These are phyloP conservation scores for Malania oleifera DNA, from an alignment of 164 flowering plant genomes.

Conservation along the genomic window DNA sequence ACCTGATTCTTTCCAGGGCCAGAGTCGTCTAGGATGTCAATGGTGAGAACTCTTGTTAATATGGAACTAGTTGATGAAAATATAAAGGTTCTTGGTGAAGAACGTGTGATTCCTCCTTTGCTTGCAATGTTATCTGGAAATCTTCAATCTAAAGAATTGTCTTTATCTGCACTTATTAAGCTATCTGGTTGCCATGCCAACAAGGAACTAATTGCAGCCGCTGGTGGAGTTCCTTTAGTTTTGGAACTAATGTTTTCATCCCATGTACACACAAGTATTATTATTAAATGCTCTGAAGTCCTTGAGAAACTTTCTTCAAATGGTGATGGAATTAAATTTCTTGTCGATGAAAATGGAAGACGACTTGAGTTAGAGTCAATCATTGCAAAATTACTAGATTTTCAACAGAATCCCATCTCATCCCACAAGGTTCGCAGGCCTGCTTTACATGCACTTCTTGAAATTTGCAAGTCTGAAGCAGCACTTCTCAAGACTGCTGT, in stretches of 20 bases:
- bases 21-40: slow-evolving; percentile 36
- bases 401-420: slow-evolving; percentile 33
- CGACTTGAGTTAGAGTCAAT: slow-evolving; percentile 43
- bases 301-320: slow-evolving; percentile 48
- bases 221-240: slow-evolving; percentile 52
- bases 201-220: slow-evolving; percentile 42
- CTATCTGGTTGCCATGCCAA: slow-evolving; percentile 39
- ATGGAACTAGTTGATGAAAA: slow-evolving; percentile 47
- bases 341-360: slow-evolving; percentile 43
- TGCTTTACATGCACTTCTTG: slow-evolving; percentile 43
- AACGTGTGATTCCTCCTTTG: slow-evolving; percentile 53
- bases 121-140: slow-evolving; percentile 50
- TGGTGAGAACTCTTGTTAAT: slow-evolving; percentile 33
- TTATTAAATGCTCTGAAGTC: slow-evolving; percentile 43
- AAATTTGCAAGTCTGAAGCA: slow-evolving; percentile 44
- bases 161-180: slow-evolving; percentile 47
- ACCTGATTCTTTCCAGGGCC: slow-evolving; percentile 36
- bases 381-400: slow-evolving; percentile 31
- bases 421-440: slow-evolving; percentile 35
- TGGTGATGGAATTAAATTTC: slow-evolving; percentile 47
- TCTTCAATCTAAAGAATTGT: slow-evolving; percentile 38
- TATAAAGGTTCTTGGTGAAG: slow-evolving; percentile 50
- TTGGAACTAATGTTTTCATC: slow-evolving; percentile 36
- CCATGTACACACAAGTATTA: slow-evolving; percentile 26
- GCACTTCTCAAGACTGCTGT: slow-evolving; percentile 46